A percentile compares a stretch with the other conserved stretches of the same genome.
These are phyloP conservation scores for Phlyctochytrium arcticum DNA, from an alignment of 192 early-diverging fungal genomes.

Conservation along the genomic window DNA sequence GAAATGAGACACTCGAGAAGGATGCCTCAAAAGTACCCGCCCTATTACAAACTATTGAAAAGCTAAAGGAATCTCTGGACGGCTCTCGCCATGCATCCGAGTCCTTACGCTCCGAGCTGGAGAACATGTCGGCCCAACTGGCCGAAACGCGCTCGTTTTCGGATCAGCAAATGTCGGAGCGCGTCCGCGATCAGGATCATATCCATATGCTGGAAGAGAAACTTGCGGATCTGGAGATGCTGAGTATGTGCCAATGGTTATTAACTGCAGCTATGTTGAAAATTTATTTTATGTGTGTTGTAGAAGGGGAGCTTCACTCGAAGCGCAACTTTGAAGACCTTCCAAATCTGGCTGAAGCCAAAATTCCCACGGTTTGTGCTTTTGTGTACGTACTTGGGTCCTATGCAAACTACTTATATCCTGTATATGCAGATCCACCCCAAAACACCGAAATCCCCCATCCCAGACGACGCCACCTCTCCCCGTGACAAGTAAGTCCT, in stretches of 20 bases:
- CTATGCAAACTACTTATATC: too few relatives aligned
- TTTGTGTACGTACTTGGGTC: too few relatives aligned
- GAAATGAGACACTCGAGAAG: conserved; percentile 76
- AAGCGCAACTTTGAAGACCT: too few relatives aligned
- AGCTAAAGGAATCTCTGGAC: conserved; percentile 78
- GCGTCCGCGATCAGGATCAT: conserved; percentile 65
- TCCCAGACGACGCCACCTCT: too few relatives aligned
- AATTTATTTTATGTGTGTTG: too few relatives aligned
- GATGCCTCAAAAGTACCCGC: conserved; percentile 77
- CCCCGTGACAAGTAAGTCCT: too few relatives aligned
- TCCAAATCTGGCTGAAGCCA: too few relatives aligned
- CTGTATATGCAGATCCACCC: too few relatives aligned
- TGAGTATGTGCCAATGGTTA: conserved; percentile 38
- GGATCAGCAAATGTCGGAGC: conserved; percentile 60
- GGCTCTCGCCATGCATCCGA: conserved; percentile 70
- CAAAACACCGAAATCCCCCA: too few relatives aligned
- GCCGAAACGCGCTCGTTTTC: conserved; percentile 55
- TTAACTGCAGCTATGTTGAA: too few relatives aligned
- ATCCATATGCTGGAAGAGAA: conserved; percentile 76
- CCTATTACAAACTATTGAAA: conserved; percentile 80
- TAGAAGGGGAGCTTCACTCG: too few relatives aligned
- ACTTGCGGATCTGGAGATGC: conserved; percentile 77
- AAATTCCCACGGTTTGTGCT: too few relatives aligned
- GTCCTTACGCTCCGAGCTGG: conserved; percentile 63
- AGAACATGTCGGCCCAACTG: conserved; percentile 68